These are phyloP conservation scores for Aspergillus calidoustus DNA, from an alignment of 2,329 filamentous ascomycete species.

Conservation along the genomic window DNA sequence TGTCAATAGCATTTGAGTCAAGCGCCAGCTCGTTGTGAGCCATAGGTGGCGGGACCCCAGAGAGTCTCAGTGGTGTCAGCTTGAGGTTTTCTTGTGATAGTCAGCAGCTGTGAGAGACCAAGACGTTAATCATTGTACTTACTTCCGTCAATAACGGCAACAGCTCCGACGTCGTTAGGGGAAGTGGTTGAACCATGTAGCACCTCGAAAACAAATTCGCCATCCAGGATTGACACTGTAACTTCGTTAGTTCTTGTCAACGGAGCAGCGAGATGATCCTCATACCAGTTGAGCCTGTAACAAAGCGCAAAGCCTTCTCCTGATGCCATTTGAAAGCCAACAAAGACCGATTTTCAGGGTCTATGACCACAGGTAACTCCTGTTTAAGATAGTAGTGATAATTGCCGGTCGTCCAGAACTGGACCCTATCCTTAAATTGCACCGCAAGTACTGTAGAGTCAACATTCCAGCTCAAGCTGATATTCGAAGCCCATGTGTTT, in stretches of 20 bases:
- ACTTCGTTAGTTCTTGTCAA: constrained; percentile 4
- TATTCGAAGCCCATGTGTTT: constrained; percentile 58
- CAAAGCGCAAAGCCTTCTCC: constrained; percentile 76
- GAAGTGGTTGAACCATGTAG: constrained; percentile 70
- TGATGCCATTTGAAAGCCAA: constrained; percentile 72
- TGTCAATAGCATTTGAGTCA: constrained; percentile 69
- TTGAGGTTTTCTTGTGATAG: constrained; percentile 64
- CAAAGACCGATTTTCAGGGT: constrained; percentile 28
- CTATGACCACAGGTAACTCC: constrained; percentile 63
- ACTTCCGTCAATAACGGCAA: constrained; percentile 84
- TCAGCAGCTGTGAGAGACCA: constrained; percentile 19
- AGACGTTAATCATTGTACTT: constrained; percentile 32
- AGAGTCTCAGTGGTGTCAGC: constrained; percentile 79
- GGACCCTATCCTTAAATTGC: constrained; percentile 72
- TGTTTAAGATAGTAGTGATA: constrained; percentile 99
- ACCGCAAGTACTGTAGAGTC: constrained; percentile 92
- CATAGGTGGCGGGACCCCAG: constrained; percentile 93
- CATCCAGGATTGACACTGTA: constrained; percentile 57
- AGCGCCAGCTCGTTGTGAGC: constrained; percentile 73
- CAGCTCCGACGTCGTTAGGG: constrained; percentile 76
- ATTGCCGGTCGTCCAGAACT: constrained; percentile 96
- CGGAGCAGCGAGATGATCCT: constrained; percentile 16
- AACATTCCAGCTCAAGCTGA: constrained; percentile 81
- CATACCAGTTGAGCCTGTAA: constrained; percentile 57
- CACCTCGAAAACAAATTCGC: constrained; percentile 71